These are phyloP conservation scores for Botrytis tulipae DNA, from an alignment of 2,329 filamentous ascomycete species.

Conservation along the genomic window DNA sequence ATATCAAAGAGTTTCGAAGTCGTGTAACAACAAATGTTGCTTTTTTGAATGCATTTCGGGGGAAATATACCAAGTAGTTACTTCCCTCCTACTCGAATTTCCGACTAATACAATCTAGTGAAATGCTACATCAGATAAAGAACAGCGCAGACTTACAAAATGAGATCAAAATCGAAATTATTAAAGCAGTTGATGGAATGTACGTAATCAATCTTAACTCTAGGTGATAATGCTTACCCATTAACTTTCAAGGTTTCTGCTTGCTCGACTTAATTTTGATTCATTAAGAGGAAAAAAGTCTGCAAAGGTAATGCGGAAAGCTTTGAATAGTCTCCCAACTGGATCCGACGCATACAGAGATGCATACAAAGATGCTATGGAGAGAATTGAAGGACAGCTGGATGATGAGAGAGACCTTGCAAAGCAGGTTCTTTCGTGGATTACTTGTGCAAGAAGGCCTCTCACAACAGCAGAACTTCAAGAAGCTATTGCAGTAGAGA, in stretches of 20 bases:
- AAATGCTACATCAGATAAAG: not conserved
- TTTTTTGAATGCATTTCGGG: constrained; percentile 21
- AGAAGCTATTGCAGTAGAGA: constrained; percentile 45
- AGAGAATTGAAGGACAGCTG: constrained; percentile 34
- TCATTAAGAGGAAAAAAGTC: constrained; percentile 36
- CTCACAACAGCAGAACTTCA: constrained; percentile 42
- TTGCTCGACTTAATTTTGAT: constrained; percentile 40
- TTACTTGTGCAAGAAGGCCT: constrained; percentile 41
- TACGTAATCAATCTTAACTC: constrained; percentile 25
- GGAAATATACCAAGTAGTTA: not conserved
- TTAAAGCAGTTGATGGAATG: constrained; percentile 37
- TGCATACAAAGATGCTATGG: constrained; percentile 45
- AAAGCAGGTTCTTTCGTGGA: constrained; percentile 38
- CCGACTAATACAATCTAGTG: not conserved
- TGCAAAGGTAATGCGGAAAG: constrained; percentile 33
- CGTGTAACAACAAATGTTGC: constrained; percentile 35
- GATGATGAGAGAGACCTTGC: constrained; percentile 18
- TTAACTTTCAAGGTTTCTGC: constrained; percentile 24
- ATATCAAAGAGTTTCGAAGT: constrained; percentile 28
- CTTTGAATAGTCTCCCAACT: constrained; percentile 36
- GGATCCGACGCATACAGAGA: constrained; percentile 31
- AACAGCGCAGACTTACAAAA: constrained; percentile 25
- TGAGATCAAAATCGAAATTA: constrained; percentile 30
- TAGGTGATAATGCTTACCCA: not conserved
- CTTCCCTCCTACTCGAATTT: not conserved